These are phyloP conservation scores for Alternaria viburni DNA, from an alignment of 2,329 filamentous ascomycete genomes.

Conservation along the genomic window DNA sequence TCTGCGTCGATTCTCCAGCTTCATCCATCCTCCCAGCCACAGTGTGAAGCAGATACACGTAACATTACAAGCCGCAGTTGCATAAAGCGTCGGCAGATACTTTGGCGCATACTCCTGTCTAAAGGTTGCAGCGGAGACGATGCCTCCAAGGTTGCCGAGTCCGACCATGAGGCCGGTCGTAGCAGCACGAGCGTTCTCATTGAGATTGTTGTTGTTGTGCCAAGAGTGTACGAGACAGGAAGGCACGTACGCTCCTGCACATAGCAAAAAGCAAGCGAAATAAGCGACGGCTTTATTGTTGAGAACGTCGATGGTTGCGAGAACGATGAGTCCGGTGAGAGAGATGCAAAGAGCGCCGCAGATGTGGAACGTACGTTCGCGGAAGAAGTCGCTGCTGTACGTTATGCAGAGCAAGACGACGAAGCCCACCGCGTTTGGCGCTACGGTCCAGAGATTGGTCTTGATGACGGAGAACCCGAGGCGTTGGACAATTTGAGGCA, in stretches of 20 bases:
- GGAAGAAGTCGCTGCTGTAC: slow-evolving; percentile 53
- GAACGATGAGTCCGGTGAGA: slow-evolving; percentile 54
- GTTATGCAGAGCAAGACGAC: slow-evolving; percentile 54
- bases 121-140: slow-evolving; percentile 56
- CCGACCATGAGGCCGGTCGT: slow-evolving; percentile 58
- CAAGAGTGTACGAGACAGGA: slow-evolving; percentile 57
- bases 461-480: slow-evolving; percentile 55
- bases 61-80: slow-evolving; percentile 52
- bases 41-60: slow-evolving; percentile 51
- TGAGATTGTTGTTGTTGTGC: slow-evolving; percentile 62
- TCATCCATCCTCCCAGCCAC: slow-evolving; percentile 55
- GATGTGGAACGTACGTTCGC: slow-evolving; percentile 57
- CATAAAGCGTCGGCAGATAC: slow-evolving; percentile 57
- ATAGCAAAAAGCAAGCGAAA: slow-evolving; percentile 59
- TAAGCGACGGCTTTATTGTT: slow-evolving; percentile 55
- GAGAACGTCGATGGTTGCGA: slow-evolving; percentile 53
- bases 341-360: slow-evolving; percentile 49
- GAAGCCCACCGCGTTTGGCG: slow-evolving; percentile 57
- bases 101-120: slow-evolving; percentile 57
- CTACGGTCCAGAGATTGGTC: slow-evolving; percentile 58
- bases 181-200: slow-evolving; percentile 57
- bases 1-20: slow-evolving; percentile 51
- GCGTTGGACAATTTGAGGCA: slow-evolving; percentile 55
- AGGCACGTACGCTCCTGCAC: slow-evolving; percentile 55
- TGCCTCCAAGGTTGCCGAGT: slow-evolving; percentile 57